Evolutionary conservation across 495 filamentous ascomycete genomes (phyloP), one percentile per base, ranked within the genome.

Genomic region (Pseudevernia furfuracea): DNA sequence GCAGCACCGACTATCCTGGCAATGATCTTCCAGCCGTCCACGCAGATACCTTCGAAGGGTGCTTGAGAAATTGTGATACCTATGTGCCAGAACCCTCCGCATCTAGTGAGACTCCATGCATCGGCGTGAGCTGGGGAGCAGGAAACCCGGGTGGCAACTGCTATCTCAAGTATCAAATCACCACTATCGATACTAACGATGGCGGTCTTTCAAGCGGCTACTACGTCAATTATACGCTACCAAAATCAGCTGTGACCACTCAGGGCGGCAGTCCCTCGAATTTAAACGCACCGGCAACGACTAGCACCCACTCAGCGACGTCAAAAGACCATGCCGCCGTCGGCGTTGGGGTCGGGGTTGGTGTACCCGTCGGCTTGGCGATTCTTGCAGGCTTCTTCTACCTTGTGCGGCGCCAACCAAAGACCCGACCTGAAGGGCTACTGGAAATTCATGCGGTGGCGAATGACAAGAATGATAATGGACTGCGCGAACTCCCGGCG

Each of bases 41-140:
- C n/a, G 23, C 46, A 49, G 46, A 49, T 49, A 49, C 46, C 46
- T 49, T 49, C 46, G 46, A 49, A 49, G 46, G 14, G 12, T 49
- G 23, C 46, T 28, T 49, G 11, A 25, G 5, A 25, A 1, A 0
- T 14, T 49, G 46, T 14, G 46, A 49, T 25, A 28, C 46, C 23
- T 49, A 49, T 25, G 46, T 49, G 12, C 46, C 23, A 25, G n/a
- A 12, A 25, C 10, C 10, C n/a, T 49, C 23, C 21, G 46, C 46
- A 49, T 1, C 1, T 25, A 49, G 11, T 25, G 2, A 49, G 1
- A 23, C 46, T 49, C 12, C 46, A 25, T 49, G 46, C 46, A 49
- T 49, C 9, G 46, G 46, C 23, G 46, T 49, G 9, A 49, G 46
- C 46, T 49, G 46, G 46, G n/a, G 12, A 5, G n/a, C n/a, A 49